Evolutionary conservation across 192 early-diverging fungal species (phyloP), one percentile per base, ranked within the genome.

Genomic region (Radiomyces spectabilis): DNA sequence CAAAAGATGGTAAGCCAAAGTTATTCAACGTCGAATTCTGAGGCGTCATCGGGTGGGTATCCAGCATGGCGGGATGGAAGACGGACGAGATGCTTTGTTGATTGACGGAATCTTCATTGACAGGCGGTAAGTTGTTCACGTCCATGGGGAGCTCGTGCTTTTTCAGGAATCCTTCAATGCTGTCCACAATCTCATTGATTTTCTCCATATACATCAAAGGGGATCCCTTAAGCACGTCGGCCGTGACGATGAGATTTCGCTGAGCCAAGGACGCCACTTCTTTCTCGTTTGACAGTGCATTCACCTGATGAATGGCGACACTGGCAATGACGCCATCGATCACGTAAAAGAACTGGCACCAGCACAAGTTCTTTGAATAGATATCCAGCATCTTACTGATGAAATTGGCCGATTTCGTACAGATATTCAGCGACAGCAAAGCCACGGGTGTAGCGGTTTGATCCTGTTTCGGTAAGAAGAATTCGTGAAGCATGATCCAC

Each of bases 401-500:
- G 31, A 70, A 32, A 18, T 63, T 70, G 33, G 68, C 68, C 0
- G 68, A 65, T 22, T 70, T 70, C n/a, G 68, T 70, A 39, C 68
- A 70, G 2, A 70, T 70, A 37, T 70, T 70, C 29, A 70, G 55
- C 0, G 68, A 70, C 9, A 70, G 12, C 13, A 70, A 26, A 13
- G 68, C 68, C 0, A 70, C 68, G 32, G 68, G 68, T 8, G 68
- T 70, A 13, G 68, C 68, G 0, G 68, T 64, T 41, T 70, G 68
- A 39, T 70, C 62, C 38, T 70, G 57, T 21, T 70, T 70, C 21
- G 68, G 68, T 34, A 70, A 55, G 32, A 70, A 70, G 62, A 70
- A 70, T 32, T 70, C 60, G 41, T 70, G 68, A 13, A 70, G 52
- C 68, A 70, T 70, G 27, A 70, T 70, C 68, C 68, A 70, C 1